These are phyloP conservation scores for Aureobasidium sp. DNA, from an alignment of 2,329 filamentous ascomycete genomes.

Conservation along the genomic window DNA sequence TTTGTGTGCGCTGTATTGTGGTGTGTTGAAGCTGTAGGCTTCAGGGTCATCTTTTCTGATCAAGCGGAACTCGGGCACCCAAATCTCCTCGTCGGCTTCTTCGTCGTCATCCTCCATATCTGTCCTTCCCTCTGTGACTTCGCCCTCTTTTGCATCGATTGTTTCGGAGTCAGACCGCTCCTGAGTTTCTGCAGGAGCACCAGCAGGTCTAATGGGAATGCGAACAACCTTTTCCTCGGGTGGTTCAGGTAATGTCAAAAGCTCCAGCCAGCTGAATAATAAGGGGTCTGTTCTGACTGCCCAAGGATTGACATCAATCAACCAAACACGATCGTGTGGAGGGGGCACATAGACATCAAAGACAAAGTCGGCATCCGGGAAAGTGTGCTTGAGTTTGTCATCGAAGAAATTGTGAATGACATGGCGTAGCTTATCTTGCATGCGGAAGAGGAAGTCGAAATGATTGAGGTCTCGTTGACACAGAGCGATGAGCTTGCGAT, in stretches of 20 bases:
- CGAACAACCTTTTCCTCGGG: constrained; percentile 15
- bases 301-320: constrained; percentile 96
- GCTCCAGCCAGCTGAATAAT: constrained; percentile 82
- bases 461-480: constrained; percentile 85
- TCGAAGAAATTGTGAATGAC: constrained; percentile 72
- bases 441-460: constrained; percentile 68
- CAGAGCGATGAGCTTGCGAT: constrained; percentile 70
- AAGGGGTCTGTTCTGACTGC: constrained; percentile 80
- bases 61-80: constrained; percentile 67
- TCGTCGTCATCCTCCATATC: constrained; percentile 34
- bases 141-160: background rate
- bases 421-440: constrained; percentile 59
- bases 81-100: constrained; percentile 44
- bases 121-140: background rate
- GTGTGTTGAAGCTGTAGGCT: constrained; percentile 74
- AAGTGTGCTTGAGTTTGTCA: constrained; percentile 62
- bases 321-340: constrained; percentile 64
- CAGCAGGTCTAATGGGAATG: constrained; percentile 7
- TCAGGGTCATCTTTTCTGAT: constrained; percentile 79
- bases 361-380: constrained; percentile 74
- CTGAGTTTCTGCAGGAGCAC: background rate
- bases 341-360: constrained; percentile 90
- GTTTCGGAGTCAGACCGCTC: background rate
- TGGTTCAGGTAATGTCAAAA: constrained; percentile 63
- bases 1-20: constrained; percentile 92